Evolutionary conservation across 1,284 basidiomycete species (phyloP).

Genomic region (Boletus subluridellus): DNA sequence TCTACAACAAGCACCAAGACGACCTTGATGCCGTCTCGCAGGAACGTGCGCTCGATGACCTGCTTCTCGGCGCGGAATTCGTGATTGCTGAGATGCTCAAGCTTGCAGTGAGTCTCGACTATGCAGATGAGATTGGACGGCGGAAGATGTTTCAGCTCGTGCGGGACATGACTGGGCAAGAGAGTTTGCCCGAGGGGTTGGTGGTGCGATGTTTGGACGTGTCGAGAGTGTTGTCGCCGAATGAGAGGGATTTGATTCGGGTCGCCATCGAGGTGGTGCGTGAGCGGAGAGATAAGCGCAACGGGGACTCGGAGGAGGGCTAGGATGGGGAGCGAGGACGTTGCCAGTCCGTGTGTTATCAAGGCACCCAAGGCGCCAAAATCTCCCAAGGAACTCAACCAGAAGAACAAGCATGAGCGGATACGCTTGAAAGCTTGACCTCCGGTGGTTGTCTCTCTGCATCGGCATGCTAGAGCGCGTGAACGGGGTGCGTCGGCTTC

Average conservation of each 20-base stretch:
- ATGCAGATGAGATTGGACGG: conserved; percentile 91
- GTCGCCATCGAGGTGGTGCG: conserved; percentile 93
- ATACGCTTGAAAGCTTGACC: no score
- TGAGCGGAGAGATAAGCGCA: conserved; percentile 69
- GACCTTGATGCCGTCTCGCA: conserved; percentile 35
- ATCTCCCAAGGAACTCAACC: conserved; percentile 34
- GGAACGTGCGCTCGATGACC: conserved; percentile 37
- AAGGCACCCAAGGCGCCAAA: conserved; percentile 15
- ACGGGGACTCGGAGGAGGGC: conserved; percentile 9
- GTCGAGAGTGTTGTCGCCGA: no score
- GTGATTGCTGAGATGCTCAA: conserved; percentile 80
- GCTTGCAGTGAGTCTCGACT: conserved; percentile 84
- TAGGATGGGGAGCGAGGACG: conserved; percentile 25
- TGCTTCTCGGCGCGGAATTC: conserved; percentile 47
- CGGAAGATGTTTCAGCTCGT: conserved; percentile 7
- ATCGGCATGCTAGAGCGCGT: no score
- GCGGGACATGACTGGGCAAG: no score
- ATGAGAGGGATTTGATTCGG: conserved; percentile 55
- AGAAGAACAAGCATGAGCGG: no score
- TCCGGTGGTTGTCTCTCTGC: no score
- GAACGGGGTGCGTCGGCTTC: not conserved
- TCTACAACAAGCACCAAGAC: conserved; percentile 69
- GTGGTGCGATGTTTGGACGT: no score
- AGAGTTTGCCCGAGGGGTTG: no score
- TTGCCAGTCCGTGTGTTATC: not conserved